Conservation (phyloP, 2,329 filamentous ascomycete species). For the Dryadomyces sulphureus region DNA sequence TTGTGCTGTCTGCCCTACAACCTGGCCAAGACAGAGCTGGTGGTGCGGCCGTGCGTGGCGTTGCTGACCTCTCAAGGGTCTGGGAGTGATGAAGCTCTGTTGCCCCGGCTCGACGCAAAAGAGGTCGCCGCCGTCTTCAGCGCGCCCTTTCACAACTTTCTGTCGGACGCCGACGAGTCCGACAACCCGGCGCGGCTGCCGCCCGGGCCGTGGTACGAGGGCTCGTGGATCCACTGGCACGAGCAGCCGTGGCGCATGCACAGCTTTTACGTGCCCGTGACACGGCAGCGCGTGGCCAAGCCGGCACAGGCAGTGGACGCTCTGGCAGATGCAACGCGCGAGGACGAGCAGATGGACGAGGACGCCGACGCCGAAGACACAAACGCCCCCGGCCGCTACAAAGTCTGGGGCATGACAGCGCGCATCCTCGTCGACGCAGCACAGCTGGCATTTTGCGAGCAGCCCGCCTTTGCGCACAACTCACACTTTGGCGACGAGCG, state of each 20-base stretch:
- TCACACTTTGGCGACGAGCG: constrained; percentile 35
- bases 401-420: constrained; percentile 92
- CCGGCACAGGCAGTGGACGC: constrained; percentile 20
- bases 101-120: constrained; percentile 69
- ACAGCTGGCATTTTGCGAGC: constrained; percentile 64
- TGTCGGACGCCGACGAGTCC: constrained; percentile 44
- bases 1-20: constrained; percentile 71
- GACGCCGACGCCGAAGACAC: constrained; percentile 11
- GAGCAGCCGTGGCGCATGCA: constrained; percentile 70
- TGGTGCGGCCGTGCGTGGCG: constrained; percentile 62
- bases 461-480: constrained; percentile 70
- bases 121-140: constrained; percentile 93
- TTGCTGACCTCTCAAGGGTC: too few relatives aligned
- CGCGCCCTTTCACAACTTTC: constrained; percentile 73
- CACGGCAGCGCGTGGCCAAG: constrained; percentile 52
- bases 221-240: constrained; percentile 69
- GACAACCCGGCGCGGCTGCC: constrained; percentile 18
- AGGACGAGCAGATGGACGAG: constrained; percentile 4
- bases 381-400: constrained; percentile 42
- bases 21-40: constrained; percentile 57
- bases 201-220: constrained; percentile 66
- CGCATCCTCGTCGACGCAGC: constrained; percentile 81
- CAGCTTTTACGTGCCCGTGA: constrained; percentile 79
- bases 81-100: constrained; percentile 51
- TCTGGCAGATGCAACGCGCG: background rate